Base-by-base conservation (phyloP, 75 land plant genomes). In the Pinus tabuliformis region DNA sequence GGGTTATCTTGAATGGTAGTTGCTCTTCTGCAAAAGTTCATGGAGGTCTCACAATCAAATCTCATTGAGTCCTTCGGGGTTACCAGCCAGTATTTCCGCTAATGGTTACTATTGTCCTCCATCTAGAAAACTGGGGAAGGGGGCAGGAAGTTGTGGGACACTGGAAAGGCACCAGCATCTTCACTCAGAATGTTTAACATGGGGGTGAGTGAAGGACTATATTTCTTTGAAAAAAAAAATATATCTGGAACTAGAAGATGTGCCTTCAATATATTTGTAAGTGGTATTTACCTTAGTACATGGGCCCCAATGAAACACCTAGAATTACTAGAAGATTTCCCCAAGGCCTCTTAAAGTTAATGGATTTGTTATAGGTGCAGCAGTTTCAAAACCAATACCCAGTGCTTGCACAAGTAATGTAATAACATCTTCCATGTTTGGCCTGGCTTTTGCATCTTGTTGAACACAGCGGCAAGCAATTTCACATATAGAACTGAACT, bases 401-500 rank as follows among this genome's bases (percentile, higher is more conserved):
- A 82, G 71, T 14, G 82, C 62, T 54, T 82, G 83, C 20, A 79
- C 82, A 24, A 82, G 83, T 76, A 78, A 58, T 12, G 59, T 18
- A 26, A 61, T 62, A 36, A 82, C 76, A 18, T 39, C 76, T 56
- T 71, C 66, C 83, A 82, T 82, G 68, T 39, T 62, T 9, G 83
- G 83, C 26, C 82, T 45, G 39, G 62, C 57, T 36, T 62, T 39
- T 6, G 70, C 49, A 15, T 78, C 83, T 49, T 56, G 30, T 17
- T 73, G 83, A 26, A 72, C 73, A 63, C 83, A 82, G 4, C 73
- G 58, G 14, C 83, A 57, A 52, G 83, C 83, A 39, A 82, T 79
- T 65, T 82, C 83, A 73, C 83, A 78, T 42, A 82, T 56, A 36
- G 83, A 30, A 71, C 65, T 80, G 37, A 82, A 57, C 59, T 82